Evolutionary conservation across 139 green algal genomes (phyloP).

Genomic region (Micractinium sp.): DNA sequence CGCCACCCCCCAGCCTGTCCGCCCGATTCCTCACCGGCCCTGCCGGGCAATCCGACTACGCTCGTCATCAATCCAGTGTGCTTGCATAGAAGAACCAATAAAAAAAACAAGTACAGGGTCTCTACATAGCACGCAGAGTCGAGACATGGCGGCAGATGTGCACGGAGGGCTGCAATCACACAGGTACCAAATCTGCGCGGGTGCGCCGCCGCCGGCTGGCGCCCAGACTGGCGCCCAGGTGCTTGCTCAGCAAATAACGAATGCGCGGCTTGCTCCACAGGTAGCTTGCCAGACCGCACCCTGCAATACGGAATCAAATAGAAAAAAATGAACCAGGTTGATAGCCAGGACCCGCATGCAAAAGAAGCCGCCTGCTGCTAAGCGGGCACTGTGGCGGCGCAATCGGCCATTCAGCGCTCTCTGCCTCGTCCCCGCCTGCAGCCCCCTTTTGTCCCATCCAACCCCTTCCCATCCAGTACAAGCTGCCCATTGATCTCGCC

Average conservation of each 20-base stretch:
- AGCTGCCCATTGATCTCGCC: background rate
- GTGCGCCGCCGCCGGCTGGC: background rate
- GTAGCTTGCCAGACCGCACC: background rate
- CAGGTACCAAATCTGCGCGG: background rate
- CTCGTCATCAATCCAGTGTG: too few relatives aligned
- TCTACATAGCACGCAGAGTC: background rate
- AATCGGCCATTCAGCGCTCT: too few relatives aligned
- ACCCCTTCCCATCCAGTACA: too few relatives aligned
- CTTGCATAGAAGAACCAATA: too few relatives aligned
- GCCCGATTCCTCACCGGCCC: too few relatives aligned
- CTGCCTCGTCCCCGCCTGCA: background rate
- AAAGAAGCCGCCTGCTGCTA: too few relatives aligned
- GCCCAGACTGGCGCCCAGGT: slow-evolving; percentile 14
- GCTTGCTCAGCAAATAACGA: slow-evolving; percentile 19
- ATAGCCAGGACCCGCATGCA: background rate
- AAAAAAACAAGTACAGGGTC: too few relatives aligned
- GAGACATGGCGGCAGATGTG: too few relatives aligned
- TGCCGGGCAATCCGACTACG: too few relatives aligned
- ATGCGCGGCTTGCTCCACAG: slow-evolving; percentile 22
- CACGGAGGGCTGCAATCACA: background rate
- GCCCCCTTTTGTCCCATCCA: too few relatives aligned
- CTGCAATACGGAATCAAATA: background rate
- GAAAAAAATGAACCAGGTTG: background rate
- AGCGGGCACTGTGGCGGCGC: too few relatives aligned
- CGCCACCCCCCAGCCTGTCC: too few relatives aligned